Evolutionary conservation across 352 stramenopile species (phyloP).

Genomic region (Globisporangium ultimum): DNA sequence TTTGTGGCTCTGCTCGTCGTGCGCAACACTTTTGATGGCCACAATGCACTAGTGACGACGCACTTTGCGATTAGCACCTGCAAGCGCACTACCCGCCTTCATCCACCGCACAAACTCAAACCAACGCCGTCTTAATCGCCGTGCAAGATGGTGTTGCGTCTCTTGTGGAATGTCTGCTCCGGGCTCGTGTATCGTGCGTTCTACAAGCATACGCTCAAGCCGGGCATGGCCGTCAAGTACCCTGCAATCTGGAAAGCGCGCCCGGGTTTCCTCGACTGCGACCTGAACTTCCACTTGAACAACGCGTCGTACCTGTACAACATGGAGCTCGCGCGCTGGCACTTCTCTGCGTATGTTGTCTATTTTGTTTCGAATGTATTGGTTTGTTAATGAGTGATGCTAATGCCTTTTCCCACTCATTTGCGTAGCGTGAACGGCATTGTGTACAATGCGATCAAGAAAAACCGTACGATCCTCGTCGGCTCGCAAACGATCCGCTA

Average conservation of each 20-base stretch:
- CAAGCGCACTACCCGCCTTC: neutral
- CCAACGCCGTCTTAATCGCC: neutral
- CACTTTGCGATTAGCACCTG: neutral
- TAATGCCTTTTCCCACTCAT: too few species aligned
- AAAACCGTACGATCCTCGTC: slow-evolving; percentile 58
- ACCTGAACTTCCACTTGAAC: slow-evolving; percentile 85
- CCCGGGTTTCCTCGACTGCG: slow-evolving; percentile 68
- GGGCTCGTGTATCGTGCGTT: slow-evolving; percentile 51
- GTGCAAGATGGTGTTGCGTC: slow-evolving; percentile 46
- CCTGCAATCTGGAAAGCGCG: slow-evolving; percentile 68
- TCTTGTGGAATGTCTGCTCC: slow-evolving; percentile 66
- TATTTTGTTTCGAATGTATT: neutral
- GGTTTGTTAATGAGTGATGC: neutral
- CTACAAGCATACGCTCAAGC: slow-evolving; percentile 42
- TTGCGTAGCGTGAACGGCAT: too few species aligned
- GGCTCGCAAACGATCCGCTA: slow-evolving; percentile 62
- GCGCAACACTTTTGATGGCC: too few species aligned
- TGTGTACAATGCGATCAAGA: slow-evolving; percentile 40
- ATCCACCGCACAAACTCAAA: neutral
- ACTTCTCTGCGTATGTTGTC: slow-evolving; percentile 59
- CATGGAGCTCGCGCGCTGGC: slow-evolving; percentile 85
- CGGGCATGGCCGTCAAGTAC: slow-evolving; percentile 59
- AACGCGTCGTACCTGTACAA: slow-evolving; percentile 81
- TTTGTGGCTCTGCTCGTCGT: too few species aligned
- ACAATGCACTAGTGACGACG: too few species aligned